Evolutionary conservation across 1,284 basidiomycete genomes (phyloP), one percentile per base, ranked within the genome.

Genomic region (Puccinia triticina): DNA sequence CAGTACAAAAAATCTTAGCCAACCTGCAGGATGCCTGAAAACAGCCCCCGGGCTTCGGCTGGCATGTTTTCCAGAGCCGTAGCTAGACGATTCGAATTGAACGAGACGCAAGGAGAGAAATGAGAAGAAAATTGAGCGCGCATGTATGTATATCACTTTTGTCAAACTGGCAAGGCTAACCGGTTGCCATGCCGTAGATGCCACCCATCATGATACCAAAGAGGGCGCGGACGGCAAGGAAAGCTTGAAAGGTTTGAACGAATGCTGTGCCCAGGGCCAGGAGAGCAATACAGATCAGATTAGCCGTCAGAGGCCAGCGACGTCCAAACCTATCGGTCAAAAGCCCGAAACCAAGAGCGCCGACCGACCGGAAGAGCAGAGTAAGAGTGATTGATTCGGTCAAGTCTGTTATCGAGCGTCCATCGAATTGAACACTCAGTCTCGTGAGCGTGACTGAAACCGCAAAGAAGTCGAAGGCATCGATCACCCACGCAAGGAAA

Each of bases 51-150:
- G 1, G 92, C 90, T 83, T 93, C 92, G 40, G 93, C 91, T 0
- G 96, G 95, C 34, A 98, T 90, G 87, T 94, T 95, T 87, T 98
- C 96, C 18, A 98, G 91, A 0, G 93, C 92, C 0, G 92, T 94
- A 0, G 86, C 82, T 69, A 43, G 21, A 34, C 21, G 84, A 61
- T 29, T 43, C 3, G 10, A 61, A 29, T 43, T 40, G 74, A 50
- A 73, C 3, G 84, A 85, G 5, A 10, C 77, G 26, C 18, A 18
- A 37, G 3, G 40, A 59, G n/a, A 26, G n/a, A 82, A 50, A 77
- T 4, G 40, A 43, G 40, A 69, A 78, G 32, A 18, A 26, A n/a
- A 34, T 83, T 76, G 21, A 83, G 61, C 34, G 7, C 11, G 46
- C n/a, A n/a, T n/a, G n/a, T n/a, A n/a, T n/a, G n/a, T n/a, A n/a